Evolutionary conservation across 306 rosid species (phyloP), one percentile per base, ranked within the genome.

Genomic region (Trifolium pratense): DNA sequence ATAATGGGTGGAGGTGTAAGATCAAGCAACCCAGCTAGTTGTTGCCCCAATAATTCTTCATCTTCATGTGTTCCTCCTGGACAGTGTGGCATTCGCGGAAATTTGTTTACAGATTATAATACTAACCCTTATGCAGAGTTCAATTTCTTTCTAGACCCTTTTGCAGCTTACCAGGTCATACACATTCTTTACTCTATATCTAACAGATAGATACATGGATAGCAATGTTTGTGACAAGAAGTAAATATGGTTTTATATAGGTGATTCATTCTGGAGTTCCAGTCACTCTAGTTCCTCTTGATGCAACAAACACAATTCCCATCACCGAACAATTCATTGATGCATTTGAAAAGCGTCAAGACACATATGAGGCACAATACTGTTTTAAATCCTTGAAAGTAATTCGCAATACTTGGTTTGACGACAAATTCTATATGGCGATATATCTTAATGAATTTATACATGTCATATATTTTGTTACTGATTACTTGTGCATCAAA

Each of bases 211-310:
- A n/a, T n/a, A n/a, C n/a, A n/a, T n/a, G n/a, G n/a, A n/a, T n/a
- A n/a, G n/a, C n/a, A n/a, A n/a, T n/a, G n/a, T 16, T 49, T 49
- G 11, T 49, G 56, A 66, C 37, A 15, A 36, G 31, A 23, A 37
- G 3, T 37, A 21, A 17, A 49, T 74, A 16, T 53, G 17, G 12
- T 40, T 69, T 62, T 73, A 37, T 55, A 58, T 67, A 94, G 98
- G 98, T 91, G 61, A 70, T 94, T 79, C 98, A 94, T 88, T 88
- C 98, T 2, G 97, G 97, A 70, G 83, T 94, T 84, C 93, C 97
- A 9, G n/a, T 88, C 76, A 94, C 98, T 26, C 89, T 94, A 31
- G 91, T 94, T 78, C 98, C 98, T 26, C 71, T 94, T 76, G 98
- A 94, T 82, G 98, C 98, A 48, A 88, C 97, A 16, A 87, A 91